phyloP scores from a whole-genome alignment of 140 eudicot genomes.

The Flaveria floridana region DNA sequence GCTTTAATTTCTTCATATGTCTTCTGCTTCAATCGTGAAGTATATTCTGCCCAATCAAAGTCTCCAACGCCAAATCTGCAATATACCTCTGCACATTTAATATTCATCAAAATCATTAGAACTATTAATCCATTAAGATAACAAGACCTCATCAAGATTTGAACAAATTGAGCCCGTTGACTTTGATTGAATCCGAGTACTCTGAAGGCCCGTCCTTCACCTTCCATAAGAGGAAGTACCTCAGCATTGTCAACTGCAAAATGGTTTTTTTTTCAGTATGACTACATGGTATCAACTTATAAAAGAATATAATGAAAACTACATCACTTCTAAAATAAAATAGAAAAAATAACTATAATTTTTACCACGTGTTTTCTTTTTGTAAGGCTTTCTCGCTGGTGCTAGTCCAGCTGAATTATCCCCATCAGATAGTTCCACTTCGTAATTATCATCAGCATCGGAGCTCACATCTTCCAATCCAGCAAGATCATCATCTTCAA shows the following conservation, averaged over 20 bases:
- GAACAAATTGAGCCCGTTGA: conserved; percentile 91
- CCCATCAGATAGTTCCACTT: conserved; percentile 71
- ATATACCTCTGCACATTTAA: conserved; percentile 15
- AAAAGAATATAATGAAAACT: background rate
- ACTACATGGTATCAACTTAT: background rate
- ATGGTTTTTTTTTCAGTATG: background rate
- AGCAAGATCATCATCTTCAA: conserved; percentile 97
- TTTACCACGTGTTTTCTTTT: conserved; percentile 79
- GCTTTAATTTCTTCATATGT: conserved; percentile 65
- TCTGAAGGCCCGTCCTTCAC: conserved; percentile 87
- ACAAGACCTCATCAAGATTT: conserved; percentile 86
- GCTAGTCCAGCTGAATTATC: conserved; percentile 69
- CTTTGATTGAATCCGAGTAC: conserved; percentile 85
- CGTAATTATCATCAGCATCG: conserved; percentile 92
- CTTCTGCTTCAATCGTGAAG: conserved; percentile 87
- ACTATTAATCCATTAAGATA: background rate
- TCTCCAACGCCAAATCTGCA: conserved; percentile 88
- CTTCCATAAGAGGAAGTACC: conserved; percentile 83
- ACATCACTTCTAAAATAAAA: background rate
- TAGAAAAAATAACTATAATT: background rate
- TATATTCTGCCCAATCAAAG: conserved; percentile 85
- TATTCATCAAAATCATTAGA: background rate
- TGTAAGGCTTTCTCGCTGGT: conserved; percentile 61
- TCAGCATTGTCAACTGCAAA: conserved; percentile 56
- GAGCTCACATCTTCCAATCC: conserved; percentile 94